phyloP scores from a whole-genome alignment of 2,329 filamentous ascomycete genomes.

The Trichoderma sp. region DNA sequence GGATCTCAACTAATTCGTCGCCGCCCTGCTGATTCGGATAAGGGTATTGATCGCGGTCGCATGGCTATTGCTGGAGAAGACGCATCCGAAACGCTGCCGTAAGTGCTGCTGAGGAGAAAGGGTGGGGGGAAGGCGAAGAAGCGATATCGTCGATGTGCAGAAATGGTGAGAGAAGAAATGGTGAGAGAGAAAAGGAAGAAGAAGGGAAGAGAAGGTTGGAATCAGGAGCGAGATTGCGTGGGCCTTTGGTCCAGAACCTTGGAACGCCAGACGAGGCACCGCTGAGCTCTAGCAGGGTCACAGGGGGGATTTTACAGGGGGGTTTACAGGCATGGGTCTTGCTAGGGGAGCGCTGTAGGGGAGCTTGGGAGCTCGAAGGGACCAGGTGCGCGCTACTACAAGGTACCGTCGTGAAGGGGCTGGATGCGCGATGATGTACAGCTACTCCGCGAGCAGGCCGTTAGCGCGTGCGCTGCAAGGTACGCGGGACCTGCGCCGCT shows the following conservation, averaged over 20 bases:
- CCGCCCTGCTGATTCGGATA: conserved; percentile 27
- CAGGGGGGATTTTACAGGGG: background rate
- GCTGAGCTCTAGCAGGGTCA: background rate
- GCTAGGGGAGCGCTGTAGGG: background rate
- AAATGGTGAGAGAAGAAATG: background rate
- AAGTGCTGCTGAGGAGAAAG: conserved; percentile 21
- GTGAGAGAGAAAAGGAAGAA: background rate
- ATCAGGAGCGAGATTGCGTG: conserved; percentile 13
- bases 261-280: too few species aligned
- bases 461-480: conserved; percentile 14
- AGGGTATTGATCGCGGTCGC: conserved; percentile 29
- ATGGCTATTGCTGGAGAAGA: conserved; percentile 37
- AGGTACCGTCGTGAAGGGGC: conserved; percentile 4
- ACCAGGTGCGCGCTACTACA: background rate
- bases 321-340: conserved; percentile 4
- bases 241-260: background rate
- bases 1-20: conserved; percentile 27
- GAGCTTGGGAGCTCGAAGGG: conserved; percentile 7
- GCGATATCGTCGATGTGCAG: conserved; percentile 13
- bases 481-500: conserved; percentile 21
- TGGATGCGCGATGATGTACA: conserved; percentile 11
- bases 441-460: conserved; percentile 7
- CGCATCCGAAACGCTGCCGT: conserved; percentile 30
- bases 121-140: background rate
- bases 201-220: conserved; percentile 1